Base-by-base conservation (phyloP, 495 filamentous ascomycete species). In the Cladorrhinum samala region DNA sequence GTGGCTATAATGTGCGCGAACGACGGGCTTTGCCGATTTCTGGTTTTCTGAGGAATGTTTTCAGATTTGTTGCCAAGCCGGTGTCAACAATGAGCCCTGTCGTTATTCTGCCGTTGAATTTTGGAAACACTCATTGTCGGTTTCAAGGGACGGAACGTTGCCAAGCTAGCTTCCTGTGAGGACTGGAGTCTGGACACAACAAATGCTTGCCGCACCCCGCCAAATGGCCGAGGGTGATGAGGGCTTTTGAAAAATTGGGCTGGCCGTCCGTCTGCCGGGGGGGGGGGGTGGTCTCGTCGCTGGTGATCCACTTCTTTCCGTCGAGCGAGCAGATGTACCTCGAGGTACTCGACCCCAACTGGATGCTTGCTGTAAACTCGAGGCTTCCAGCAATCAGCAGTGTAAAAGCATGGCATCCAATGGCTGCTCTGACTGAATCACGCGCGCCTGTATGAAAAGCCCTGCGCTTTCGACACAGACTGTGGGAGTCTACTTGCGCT, bases 191-290 rank as follows among this genome's bases (percentile, higher is more conserved):
- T 53, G 40, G 41, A 33, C 41, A 39, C 16, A 50, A 25, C 19
- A n/a, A n/a, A n/a, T 6, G 33, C 14, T 23, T 53, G 50, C n/a
- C 11, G 54, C 41, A 51, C 33, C 54, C 47, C 41, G 47, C 47
- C 33, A 47, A 40, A 46, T 27, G 19, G 41, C 41, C 54, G 54
- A 56, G 50, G 11, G 39, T 27, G 50, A 42, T 7, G 44, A 47
- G 45, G 13, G 45, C 14, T 47, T 57, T 52, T 56, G 43, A 55
- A 50, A 50, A 36, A 27, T 23, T 50, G 49, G 50, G 41, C 19
- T 54, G 49, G 53, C 11, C n/a, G n/a, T n/a, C n/a, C n/a, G n/a
- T n/a, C n/a, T 37, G 54, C 51, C 49, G 42, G 54, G 49, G 52
- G 53, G 52, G 38, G 47, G 17, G 17, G 18, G 6, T 37, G 30